These are phyloP conservation scores for Trametes pubescens DNA, from an alignment of 1,284 basidiomycete species.

Conservation along the genomic window DNA sequence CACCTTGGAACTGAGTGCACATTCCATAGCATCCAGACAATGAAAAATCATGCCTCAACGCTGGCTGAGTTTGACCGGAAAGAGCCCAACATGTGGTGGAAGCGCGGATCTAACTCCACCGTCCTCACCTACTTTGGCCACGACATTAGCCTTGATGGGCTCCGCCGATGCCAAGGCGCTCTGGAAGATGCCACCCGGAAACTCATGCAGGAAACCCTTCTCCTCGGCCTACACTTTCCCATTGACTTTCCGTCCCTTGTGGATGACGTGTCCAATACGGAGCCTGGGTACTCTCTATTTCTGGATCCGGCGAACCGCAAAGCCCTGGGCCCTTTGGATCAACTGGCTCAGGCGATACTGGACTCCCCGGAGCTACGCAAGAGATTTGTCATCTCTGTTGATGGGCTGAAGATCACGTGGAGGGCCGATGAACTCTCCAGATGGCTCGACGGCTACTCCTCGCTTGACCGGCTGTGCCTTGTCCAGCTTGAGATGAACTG, in stretches of 20 bases:
- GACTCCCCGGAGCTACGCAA: background rate
- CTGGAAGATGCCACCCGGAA: background rate
- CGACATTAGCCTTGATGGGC: slow-evolving; percentile 10
- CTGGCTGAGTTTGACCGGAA: slow-evolving; percentile 13
- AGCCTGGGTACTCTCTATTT: slow-evolving; percentile 18
- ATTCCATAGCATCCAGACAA: slow-evolving; percentile 5
- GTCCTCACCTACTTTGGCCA: slow-evolving; percentile 14
- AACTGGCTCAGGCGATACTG: slow-evolving; percentile 13
- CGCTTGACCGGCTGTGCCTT: slow-evolving; percentile 18
- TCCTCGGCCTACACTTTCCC: slow-evolving; percentile 11
- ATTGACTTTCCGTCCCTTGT: slow-evolving; percentile 11
- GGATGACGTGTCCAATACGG: slow-evolving; percentile 18
- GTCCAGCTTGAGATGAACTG: slow-evolving; percentile 25
- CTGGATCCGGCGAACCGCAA: slow-evolving; percentile 15
- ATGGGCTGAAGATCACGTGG: slow-evolving; percentile 9
- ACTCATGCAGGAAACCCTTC: slow-evolving; percentile 3
- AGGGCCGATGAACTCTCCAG: slow-evolving; percentile 2
- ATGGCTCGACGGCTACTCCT: slow-evolving; percentile 9
- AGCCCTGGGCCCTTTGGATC: slow-evolving; percentile 5
- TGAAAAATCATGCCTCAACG: slow-evolving; percentile 13
- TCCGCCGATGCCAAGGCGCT: slow-evolving; percentile 9
- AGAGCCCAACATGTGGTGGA: slow-evolving; percentile 24
- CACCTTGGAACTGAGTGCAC: slow-evolving; percentile 1
- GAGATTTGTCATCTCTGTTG: slow-evolving; percentile 1
- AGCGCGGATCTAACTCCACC: background rate